phyloP scores from a whole-genome alignment of 2,329 filamentous ascomycete genomes.

The Verticillium tricorpus region DNA sequence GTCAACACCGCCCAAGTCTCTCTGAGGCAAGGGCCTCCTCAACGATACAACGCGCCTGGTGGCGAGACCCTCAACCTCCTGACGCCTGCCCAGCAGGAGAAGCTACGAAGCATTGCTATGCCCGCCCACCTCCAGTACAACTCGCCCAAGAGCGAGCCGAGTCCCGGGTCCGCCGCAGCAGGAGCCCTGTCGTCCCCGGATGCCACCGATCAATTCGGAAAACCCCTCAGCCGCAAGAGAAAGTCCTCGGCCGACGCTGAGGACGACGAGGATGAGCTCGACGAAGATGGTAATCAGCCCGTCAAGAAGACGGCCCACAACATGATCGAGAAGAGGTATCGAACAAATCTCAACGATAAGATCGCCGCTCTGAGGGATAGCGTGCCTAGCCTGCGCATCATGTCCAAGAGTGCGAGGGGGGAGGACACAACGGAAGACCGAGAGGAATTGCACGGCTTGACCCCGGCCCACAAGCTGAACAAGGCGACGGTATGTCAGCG shows the following conservation, averaged over 20 bases:
- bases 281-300: constrained; percentile 50
- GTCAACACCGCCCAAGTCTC: constrained; percentile 9
- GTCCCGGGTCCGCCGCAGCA: constrained; percentile 49
- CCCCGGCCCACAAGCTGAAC: constrained; percentile 90
- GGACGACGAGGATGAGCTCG: constrained; percentile 55
- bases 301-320: constrained; percentile 94
- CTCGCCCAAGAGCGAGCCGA: constrained; percentile 53
- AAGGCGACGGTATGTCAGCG: constrained; percentile 71
- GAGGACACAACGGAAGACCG: constrained; percentile 69
- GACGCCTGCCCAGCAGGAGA: constrained; percentile 56
- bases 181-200: constrained; percentile 55
- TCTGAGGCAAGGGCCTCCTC: constrained; percentile 9
- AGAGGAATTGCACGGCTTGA: constrained; percentile 75
- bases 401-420: constrained; percentile 66
- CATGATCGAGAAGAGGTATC: constrained; percentile 96
- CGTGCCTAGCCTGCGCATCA: constrained; percentile 82
- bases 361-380: constrained; percentile 89
- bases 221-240: constrained; percentile 56
- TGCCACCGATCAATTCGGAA: constrained; percentile 30
- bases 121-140: constrained; percentile 57
- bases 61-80: constrained; percentile 25
- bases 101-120: constrained; percentile 61
- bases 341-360: constrained; percentile 95
- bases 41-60: background rate
- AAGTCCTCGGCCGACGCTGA: constrained; percentile 60